Evolutionary conservation across 352 stramenopile species (phyloP).

Genomic region (Pythium volutum): DNA sequence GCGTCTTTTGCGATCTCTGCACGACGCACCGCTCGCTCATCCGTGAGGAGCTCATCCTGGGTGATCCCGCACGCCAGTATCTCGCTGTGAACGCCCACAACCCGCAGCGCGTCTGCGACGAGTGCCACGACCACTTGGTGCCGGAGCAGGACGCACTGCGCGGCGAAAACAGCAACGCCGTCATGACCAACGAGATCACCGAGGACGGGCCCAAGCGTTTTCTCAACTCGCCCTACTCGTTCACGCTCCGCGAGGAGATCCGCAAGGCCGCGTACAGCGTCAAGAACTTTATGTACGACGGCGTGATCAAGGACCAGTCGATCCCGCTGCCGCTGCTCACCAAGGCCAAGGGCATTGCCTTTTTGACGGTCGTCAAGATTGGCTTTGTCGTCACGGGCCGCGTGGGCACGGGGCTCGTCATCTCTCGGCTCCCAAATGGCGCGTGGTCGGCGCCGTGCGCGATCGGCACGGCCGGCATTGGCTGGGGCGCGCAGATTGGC

Average conservation of each 20-base stretch:
- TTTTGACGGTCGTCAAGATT: conserved; percentile 92
- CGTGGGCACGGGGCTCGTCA: conserved; percentile 92
- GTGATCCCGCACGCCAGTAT: conserved; percentile 66
- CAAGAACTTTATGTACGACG: conserved; percentile 89
- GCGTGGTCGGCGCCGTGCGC: conserved; percentile 95
- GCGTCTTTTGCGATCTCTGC: conserved; percentile 78
- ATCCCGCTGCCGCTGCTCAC: conserved; percentile 88
- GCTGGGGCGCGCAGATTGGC: conserved; percentile 90
- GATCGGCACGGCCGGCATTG: conserved; percentile 89
- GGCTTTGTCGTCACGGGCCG: conserved; percentile 84
- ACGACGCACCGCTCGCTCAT: conserved; percentile 71
- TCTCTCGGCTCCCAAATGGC: conserved; percentile 89
- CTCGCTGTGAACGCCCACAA: conserved; percentile 78
- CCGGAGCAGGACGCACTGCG: conserved; percentile 66
- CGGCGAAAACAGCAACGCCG: conserved; percentile 73
- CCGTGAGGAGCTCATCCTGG: conserved; percentile 70
- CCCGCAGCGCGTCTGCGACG: conserved; percentile 80
- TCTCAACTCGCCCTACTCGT: conserved; percentile 84
- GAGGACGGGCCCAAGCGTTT: conserved; percentile 65
- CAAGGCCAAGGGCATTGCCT: conserved; percentile 89
- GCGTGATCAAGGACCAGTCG: conserved; percentile 87
- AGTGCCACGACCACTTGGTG: conserved; percentile 58
- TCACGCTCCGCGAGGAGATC: conserved; percentile 90
- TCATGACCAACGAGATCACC: conserved; percentile 69
- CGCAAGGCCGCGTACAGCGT: conserved; percentile 92